A percentile compares a stretch with the other conserved stretches of the same genome.
phyloP scores from a whole-genome alignment of 768 basidiomycete species.

The Grammothele lineata region DNA sequence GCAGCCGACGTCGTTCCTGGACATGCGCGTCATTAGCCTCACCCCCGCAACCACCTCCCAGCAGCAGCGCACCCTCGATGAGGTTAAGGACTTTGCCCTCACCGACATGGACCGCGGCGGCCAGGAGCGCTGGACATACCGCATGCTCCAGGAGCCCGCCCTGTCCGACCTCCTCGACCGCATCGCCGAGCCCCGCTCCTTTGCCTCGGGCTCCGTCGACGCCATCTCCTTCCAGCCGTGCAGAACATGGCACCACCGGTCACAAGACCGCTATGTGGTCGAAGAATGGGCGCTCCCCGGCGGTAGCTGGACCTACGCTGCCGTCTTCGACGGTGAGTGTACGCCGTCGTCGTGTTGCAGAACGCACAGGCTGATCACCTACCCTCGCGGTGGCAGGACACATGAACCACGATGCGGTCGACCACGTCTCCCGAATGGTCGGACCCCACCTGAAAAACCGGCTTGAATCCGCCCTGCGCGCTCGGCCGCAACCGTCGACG shows the following conservation, averaged over 20 bases:
- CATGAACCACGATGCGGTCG: conserved; percentile 44
- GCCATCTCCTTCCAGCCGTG: conserved; percentile 43
- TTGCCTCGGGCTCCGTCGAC: conserved; percentile 27
- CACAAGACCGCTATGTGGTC: conserved; percentile 38
- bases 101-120: conserved; percentile 54
- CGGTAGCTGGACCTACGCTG: conserved; percentile 41
- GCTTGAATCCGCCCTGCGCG: conserved; percentile 33
- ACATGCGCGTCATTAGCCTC: conserved; percentile 36
- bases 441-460: conserved; percentile 37
- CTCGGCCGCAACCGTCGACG: conserved; percentile 17
- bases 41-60: conserved; percentile 43
- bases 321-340: conserved; percentile 41
- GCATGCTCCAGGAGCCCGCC: conserved; percentile 37
- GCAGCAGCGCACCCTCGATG: conserved; percentile 44
- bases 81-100: conserved; percentile 47
- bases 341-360: not conserved
- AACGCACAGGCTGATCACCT: not conserved
- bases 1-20: conserved; percentile 10
- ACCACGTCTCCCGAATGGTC: conserved; percentile 37
- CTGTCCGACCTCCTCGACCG: conserved; percentile 37
- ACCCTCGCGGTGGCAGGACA: conserved; percentile 32
- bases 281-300: conserved; percentile 39
- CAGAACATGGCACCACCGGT: conserved; percentile 29
- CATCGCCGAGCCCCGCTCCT: conserved; percentile 33
- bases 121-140: conserved; percentile 51